phyloP scores from a whole-genome alignment of 2,329 filamentous ascomycete genomes.

The Claviceps cyperi region DNA sequence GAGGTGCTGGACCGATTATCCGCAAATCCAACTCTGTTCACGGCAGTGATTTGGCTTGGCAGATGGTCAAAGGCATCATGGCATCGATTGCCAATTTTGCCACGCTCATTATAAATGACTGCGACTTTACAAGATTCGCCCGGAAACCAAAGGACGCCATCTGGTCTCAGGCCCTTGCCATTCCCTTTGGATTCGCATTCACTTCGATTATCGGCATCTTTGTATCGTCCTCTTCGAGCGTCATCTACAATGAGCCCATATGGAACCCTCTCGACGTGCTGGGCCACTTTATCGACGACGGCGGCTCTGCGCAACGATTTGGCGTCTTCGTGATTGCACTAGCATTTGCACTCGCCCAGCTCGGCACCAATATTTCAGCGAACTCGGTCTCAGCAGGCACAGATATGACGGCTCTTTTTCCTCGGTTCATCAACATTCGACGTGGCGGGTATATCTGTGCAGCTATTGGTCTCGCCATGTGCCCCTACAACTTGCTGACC shows the following conservation, averaged over 20 bases:
- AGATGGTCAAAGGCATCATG: slow-evolving; percentile 76
- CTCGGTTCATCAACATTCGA: slow-evolving; percentile 70
- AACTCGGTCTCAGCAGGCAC: slow-evolving; percentile 76
- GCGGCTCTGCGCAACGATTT: slow-evolving; percentile 52
- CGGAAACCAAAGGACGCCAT: slow-evolving; percentile 60
- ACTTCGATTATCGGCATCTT: slow-evolving; percentile 78
- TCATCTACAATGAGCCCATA: slow-evolving; percentile 52
- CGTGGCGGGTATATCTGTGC: slow-evolving; percentile 81
- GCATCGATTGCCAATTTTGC: slow-evolving; percentile 81
- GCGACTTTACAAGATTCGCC: slow-evolving; percentile 77
- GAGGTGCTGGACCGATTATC: slow-evolving; percentile 73
- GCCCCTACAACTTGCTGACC: slow-evolving; percentile 68
- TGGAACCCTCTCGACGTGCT: slow-evolving; percentile 62
- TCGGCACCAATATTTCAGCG: slow-evolving; percentile 77
- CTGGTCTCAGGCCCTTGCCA: slow-evolving; percentile 66
- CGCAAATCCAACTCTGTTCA: slow-evolving; percentile 46
- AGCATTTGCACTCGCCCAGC: slow-evolving; percentile 63
- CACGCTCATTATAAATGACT: slow-evolving; percentile 69
- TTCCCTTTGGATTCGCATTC: slow-evolving; percentile 56
- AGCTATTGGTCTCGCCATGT: slow-evolving; percentile 66
- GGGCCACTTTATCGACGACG: slow-evolving; percentile 52
- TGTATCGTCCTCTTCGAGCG: slow-evolving; percentile 56
- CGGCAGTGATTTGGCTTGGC: slow-evolving; percentile 64
- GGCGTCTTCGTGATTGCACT: slow-evolving; percentile 60
- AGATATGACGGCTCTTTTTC: slow-evolving; percentile 67